These are phyloP conservation scores for Nicotiana tomentosiformis DNA, from an alignment of 257 asterid genomes.

Conservation along the genomic window DNA sequence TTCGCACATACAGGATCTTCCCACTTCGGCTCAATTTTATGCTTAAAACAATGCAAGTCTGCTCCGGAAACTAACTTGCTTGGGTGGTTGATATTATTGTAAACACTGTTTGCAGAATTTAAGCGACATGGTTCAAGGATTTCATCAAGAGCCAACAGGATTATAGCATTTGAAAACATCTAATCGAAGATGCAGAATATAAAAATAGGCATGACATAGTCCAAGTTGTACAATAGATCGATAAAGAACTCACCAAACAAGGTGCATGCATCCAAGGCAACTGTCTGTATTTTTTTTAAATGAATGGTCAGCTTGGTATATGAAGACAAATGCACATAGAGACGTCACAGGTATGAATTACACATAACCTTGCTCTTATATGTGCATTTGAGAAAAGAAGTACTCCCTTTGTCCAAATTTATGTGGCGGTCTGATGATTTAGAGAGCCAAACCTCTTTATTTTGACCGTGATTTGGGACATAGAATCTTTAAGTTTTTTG, in stretches of 20 bases:
- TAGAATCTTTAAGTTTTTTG: too few relatives aligned
- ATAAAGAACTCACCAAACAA: background rate
- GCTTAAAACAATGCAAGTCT: conserved; percentile 80
- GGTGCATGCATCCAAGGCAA: background rate
- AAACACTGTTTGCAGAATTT: conserved; percentile 45
- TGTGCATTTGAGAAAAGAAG: background rate
- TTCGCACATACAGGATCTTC: conserved; percentile 92
- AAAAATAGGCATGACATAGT: background rate
- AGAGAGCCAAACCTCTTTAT: too few relatives aligned
- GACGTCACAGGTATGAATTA: background rate
- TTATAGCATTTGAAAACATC: background rate
- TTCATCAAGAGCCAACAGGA: background rate
- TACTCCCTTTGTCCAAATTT: too few relatives aligned
- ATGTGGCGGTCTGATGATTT: too few relatives aligned
- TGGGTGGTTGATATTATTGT: conserved; percentile 73
- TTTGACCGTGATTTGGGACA: too few relatives aligned
- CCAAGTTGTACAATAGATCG: background rate
- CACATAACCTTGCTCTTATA: background rate
- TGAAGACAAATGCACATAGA: background rate
- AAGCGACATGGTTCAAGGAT: background rate
- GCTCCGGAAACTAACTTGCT: conserved; percentile 67
- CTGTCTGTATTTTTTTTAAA: background rate
- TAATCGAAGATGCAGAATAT: background rate
- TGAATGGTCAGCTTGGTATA: background rate
- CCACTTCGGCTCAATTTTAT: conserved; percentile 84